Base-by-base conservation (phyloP, 192 early-diverging fungal species). In the Gonapodya sp. region DNA sequence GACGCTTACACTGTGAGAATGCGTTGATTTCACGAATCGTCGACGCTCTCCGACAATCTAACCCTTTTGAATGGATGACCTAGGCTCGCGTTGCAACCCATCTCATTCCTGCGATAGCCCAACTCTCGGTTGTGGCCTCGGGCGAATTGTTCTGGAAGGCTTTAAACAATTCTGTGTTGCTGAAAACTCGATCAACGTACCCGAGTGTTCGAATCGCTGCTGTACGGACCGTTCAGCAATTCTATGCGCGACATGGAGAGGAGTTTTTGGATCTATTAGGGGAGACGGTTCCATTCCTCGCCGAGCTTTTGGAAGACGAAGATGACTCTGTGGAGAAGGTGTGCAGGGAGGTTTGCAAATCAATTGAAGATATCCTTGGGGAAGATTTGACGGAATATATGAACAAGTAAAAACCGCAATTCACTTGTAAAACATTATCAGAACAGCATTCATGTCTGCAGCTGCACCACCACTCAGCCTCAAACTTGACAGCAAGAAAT, bases 261-360 rank as follows among this genome's bases (percentile, higher is more conserved):
- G 96, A 96, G 83, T 96, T 94, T 86, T 86, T 98, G 36, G 88
- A 94, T 34, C 86, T 96, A 80, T 88, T 99, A 84, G 95, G 96
- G 14, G 96, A 98, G 85, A 97, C 95, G 36, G 94, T 99, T 73
- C 95, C 97, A 1, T 94, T 93, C 83, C 83, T 99, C 83, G 95
- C 95, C 0, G 97, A 99, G 85, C 84, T 98, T 34, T 92, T 97
- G 93, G 97, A 99, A 85, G 95, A 98, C 82, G 93, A 95, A 46
- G 94, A 97, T 80, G 84, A 86, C 36, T 89, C 92, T 73, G 95
- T 99, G 0, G 94, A 97, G 85, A 88, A 88, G 34, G 87, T 90
- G 34, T 93, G 93, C 16, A 93, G 94, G 79, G 92, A 96, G 82
- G 89, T 96, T 36, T 92, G 92, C 84, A 88, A 91, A 78, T 86